A percentile compares a stretch with the other conserved stretches of the same genome.
phyloP scores from a whole-genome alignment of 1,284 basidiomycete genomes.

The Bjerkandera adusta region DNA sequence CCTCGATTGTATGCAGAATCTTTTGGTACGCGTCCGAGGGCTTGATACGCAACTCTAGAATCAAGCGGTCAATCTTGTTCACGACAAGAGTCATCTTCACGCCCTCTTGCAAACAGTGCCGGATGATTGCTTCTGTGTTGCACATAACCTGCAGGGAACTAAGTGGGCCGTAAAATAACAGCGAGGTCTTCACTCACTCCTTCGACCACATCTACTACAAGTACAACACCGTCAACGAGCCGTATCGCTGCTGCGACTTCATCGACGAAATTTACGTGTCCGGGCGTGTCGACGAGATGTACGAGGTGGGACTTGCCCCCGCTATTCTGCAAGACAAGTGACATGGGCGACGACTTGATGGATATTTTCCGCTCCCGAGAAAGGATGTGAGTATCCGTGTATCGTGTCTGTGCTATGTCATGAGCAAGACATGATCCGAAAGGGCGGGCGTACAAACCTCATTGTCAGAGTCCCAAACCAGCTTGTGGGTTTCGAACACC shows the following conservation, averaged over 20 bases:
- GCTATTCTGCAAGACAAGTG: constrained; percentile 85
- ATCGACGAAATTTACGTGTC: constrained; percentile 97
- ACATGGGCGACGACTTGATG: constrained; percentile 97
- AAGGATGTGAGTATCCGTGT: constrained; percentile 93
- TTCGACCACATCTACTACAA: constrained; percentile 96
- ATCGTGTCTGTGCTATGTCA: constrained; percentile 61
- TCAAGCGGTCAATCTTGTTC: constrained; percentile 98
- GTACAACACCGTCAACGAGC: constrained; percentile 88
- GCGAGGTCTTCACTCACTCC: constrained; percentile 56
- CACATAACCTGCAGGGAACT: constrained; percentile 70
- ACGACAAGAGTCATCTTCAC: constrained; percentile 92
- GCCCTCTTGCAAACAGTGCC: constrained; percentile 85
- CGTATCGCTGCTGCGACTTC: constrained; percentile 90
- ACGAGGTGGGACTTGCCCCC: constrained; percentile 91
- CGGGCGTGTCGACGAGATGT: constrained; percentile 96
- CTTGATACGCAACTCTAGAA: constrained; percentile 94
- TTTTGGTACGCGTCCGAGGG: constrained; percentile 98
- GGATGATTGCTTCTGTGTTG: constrained; percentile 82
- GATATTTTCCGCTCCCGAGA: constrained; percentile 90
- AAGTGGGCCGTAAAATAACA: not conserved
- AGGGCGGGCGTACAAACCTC: constrained; percentile 46
- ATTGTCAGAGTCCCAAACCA: constrained; percentile 89
- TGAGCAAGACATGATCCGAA: constrained; percentile 7
- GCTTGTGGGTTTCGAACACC: constrained; percentile 93
- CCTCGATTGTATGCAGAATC: constrained; percentile 98